phyloP scores from a whole-genome alignment of 768 basidiomycete species.

The Trametes sanguinea region DNA sequence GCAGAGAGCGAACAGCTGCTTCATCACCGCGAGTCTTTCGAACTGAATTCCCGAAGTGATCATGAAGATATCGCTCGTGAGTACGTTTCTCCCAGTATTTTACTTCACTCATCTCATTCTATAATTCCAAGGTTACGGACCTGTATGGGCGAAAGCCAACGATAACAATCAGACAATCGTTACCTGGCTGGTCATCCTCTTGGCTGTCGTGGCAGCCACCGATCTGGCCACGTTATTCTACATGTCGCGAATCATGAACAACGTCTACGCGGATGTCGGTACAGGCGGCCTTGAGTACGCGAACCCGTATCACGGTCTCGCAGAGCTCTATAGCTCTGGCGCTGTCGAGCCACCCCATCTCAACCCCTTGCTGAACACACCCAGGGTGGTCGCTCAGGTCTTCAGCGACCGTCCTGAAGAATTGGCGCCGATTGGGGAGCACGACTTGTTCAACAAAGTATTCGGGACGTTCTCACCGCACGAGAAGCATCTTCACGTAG shows the following conservation, averaged over 20 bases:
- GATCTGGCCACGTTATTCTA: slow-evolving; percentile 13
- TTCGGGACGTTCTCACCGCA: slow-evolving; percentile 26
- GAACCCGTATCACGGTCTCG: slow-evolving; percentile 30
- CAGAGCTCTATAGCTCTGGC: slow-evolving; percentile 28
- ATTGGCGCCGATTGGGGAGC: slow-evolving; percentile 27
- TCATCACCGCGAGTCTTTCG: too few species aligned
- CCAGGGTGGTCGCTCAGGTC: slow-evolving; percentile 28
- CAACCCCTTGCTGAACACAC: slow-evolving; percentile 25
- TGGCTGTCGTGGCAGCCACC: slow-evolving; percentile 12
- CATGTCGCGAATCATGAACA: slow-evolving; percentile 19
- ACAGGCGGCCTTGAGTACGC: slow-evolving; percentile 23
- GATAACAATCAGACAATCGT: not conserved
- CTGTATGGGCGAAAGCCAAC: not conserved
- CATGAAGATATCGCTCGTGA: too few species aligned
- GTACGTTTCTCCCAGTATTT: too few species aligned
- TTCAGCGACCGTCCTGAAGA: slow-evolving; percentile 23
- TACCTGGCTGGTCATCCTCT: slow-evolving; percentile 13
- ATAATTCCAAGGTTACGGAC: not conserved
- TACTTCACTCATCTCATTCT: too few species aligned
- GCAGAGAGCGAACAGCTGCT: too few species aligned
- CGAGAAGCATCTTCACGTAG: slow-evolving; percentile 27
- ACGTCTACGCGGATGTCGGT: slow-evolving; percentile 13
- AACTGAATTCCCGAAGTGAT: too few species aligned
- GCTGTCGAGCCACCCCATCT: slow-evolving; percentile 21
- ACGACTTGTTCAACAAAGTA: slow-evolving; percentile 18